phyloP scores from a whole-genome alignment of 768 basidiomycete species.

The Suillus bovinus region DNA sequence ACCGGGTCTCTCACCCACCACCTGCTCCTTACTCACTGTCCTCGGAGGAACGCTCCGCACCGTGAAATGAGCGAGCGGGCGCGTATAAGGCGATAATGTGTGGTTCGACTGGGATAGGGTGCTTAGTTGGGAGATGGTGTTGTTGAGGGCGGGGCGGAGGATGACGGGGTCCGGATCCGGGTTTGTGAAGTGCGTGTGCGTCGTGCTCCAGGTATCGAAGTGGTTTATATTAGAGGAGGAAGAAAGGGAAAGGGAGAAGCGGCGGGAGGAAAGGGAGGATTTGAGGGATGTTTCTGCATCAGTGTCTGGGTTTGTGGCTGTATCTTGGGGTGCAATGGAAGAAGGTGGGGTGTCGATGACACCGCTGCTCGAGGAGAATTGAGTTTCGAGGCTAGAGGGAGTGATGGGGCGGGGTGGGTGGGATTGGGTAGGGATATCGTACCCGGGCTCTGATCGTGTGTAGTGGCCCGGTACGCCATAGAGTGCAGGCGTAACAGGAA shows the following conservation, averaged over 20 bases:
- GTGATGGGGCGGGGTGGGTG: constrained; percentile 40
- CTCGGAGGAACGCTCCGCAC: constrained; percentile 85
- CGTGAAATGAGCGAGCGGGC: constrained; percentile 87
- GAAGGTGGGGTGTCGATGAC: constrained; percentile 48
- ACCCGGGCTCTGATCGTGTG: constrained; percentile 20
- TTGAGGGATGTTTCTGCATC: constrained; percentile 21
- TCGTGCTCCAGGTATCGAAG: constrained; percentile 36
- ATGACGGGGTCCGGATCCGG: constrained; percentile 53
- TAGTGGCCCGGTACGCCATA: constrained; percentile 7
- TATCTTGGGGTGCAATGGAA: constrained; percentile 21
- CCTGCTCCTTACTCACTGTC: constrained; percentile 32
- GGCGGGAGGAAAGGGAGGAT: constrained; percentile 24
- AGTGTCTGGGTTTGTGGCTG: not conserved
- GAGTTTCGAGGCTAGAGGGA: constrained; percentile 53
- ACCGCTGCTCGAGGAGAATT: constrained; percentile 45
- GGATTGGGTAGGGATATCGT: constrained; percentile 24
- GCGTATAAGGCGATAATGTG: constrained; percentile 92
- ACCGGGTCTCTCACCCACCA: constrained; percentile 47
- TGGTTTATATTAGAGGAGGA: constrained; percentile 28
- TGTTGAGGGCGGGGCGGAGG: constrained; percentile 66
- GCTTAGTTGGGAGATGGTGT: constrained; percentile 81
- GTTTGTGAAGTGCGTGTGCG: constrained; percentile 32
- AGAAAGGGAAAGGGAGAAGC: constrained; percentile 35
- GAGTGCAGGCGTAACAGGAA: constrained; percentile 10
- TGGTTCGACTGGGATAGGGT: constrained; percentile 89